Percentiles rank a stretch among this genome's conserved stretches.
phyloP scores from a whole-genome alignment of 75 land plant species.

The Pinus albicaulis region DNA sequence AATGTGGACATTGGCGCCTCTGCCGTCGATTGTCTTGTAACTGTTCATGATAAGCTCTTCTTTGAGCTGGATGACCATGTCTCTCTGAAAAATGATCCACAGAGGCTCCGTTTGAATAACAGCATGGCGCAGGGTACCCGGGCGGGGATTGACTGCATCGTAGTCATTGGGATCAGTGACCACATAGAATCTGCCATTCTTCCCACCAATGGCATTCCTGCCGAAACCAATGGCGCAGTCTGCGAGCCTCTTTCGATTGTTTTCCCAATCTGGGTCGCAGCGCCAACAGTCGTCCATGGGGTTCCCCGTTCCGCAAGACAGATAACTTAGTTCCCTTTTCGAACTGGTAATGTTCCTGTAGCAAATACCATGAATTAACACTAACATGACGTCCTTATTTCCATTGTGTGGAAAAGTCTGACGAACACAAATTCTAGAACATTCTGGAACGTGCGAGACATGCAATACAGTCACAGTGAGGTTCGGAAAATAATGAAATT shows the following conservation, averaged over 20 bases:
- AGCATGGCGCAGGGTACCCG: slow-evolving; percentile 30
- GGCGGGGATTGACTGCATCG: slow-evolving; percentile 26
- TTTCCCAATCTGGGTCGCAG: slow-evolving; percentile 30
- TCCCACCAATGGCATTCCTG: slow-evolving; percentile 21
- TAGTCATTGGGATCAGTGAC: slow-evolving; percentile 27
- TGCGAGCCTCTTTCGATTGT: slow-evolving; percentile 26
- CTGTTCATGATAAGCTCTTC: slow-evolving; percentile 26
- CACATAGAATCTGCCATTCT: slow-evolving; percentile 17
- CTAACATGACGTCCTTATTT: no score
- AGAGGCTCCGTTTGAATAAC: slow-evolving; percentile 28
- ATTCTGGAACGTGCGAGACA: no score
- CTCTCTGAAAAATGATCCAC: slow-evolving; percentile 18
- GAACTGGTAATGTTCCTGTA: slow-evolving; percentile 1
- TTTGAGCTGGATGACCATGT: slow-evolving; percentile 16
- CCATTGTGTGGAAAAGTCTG: no score
- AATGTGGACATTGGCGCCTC: slow-evolving; percentile 27
- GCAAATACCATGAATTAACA: not conserved
- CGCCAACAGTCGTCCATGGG: slow-evolving; percentile 78
- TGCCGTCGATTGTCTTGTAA: slow-evolving; percentile 31
- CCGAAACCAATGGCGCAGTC: slow-evolving; percentile 44
- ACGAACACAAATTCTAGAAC: no score
- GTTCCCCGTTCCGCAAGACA: slow-evolving; percentile 28
- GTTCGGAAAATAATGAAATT: no score
- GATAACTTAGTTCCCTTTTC: not conserved
- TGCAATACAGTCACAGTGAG: no score